Base-by-base conservation (phyloP, 2,329 filamentous ascomycete genomes). In the Cyanodermella asteris region DNA sequence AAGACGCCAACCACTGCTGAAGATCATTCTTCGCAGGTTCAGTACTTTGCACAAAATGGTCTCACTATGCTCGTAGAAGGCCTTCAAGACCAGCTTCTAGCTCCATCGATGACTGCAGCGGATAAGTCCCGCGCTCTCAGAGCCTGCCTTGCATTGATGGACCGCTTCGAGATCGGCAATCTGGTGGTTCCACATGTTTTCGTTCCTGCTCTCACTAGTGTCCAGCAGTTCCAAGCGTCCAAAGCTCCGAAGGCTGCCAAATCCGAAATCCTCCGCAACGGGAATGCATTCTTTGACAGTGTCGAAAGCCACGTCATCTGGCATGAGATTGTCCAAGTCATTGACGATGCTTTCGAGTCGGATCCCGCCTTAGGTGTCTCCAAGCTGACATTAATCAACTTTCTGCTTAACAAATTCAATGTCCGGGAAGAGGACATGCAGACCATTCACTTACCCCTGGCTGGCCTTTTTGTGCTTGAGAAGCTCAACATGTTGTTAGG, bases 391-490 rank as follows among this genome's bases (percentile, higher is more conserved):
- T 18, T 21, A 28, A 61, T 60, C 25, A 50, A 49, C 10, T 97
- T 94, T 46, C 72, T 93, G 27, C 52, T 93, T 34, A 52, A 64
- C 5, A 73, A 84, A 36, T 97, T 97, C 57, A 94, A 93, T 45
- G 64, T 94, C 24, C 68, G 72, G 26, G 87, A 97, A 48, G 87
- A 94, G 45, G 90, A 97, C 42, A 94, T 97, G 84, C 49, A 91
- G 10, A 66, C 75, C 2, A 54, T 77, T 13, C 84, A 94, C 48
- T 74, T 82, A 16, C 84, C 84, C 17, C 49, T 90, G 15, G 61
- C 74, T 26, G 61, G 69, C 3, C 47, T 90, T n/a, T 65, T 70
- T 4, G 54, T 74, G 14, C 49, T 68, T 6, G 42, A 51, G 7
- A 53, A 55, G 22, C 44, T 62, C n/a, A n/a, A 31, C 50, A 51